Conservation (phyloP, 768 basidiomycete genomes). For the Crepidotus variabilis region DNA sequence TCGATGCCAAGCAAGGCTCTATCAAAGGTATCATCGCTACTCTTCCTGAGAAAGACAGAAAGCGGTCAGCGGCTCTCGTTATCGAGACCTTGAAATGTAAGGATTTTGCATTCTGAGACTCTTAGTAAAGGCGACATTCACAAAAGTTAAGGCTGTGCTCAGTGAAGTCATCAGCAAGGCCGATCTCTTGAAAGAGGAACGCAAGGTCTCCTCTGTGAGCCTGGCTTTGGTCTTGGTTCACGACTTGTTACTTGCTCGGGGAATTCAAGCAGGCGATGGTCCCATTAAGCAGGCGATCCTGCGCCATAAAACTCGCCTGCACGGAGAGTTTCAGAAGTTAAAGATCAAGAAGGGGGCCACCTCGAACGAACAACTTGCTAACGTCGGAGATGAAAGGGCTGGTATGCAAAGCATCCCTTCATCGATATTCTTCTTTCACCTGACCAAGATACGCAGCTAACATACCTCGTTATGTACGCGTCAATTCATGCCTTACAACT, state of each 20-base stretch:
- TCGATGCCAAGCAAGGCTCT: conserved; percentile 88
- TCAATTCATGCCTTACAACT: conserved; percentile 73
- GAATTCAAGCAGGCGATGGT: conserved; percentile 90
- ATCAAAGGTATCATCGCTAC: conserved; percentile 80
- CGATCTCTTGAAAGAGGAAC: conserved; percentile 71
- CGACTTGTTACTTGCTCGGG: conserved; percentile 77
- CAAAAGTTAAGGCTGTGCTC: conserved; percentile 74
- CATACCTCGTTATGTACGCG: conserved; percentile 83
- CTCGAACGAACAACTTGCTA: conserved; percentile 62
- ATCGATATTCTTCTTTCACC: conserved; percentile 1
- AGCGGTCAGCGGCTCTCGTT: conserved; percentile 79
- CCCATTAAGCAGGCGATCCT: conserved; percentile 84
- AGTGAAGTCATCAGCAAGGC: conserved; percentile 63
- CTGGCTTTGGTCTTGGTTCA: conserved; percentile 87
- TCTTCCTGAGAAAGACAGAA: conserved; percentile 70
- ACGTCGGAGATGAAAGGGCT: conserved; percentile 56
- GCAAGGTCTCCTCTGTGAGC: conserved; percentile 70
- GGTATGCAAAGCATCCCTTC: conserved; percentile 34
- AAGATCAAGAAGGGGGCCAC: conserved; percentile 74
- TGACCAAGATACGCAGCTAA: conserved; percentile 36
- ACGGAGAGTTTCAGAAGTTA: conserved; percentile 80
- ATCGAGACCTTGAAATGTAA: conserved; percentile 96
- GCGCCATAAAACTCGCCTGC: conserved; percentile 85
- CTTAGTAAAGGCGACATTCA: conserved; percentile 10
- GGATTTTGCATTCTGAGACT: conserved; percentile 19